phyloP scores from a whole-genome alignment of 2,329 filamentous ascomycete genomes.

The Herpotrichia juniperi region DNA sequence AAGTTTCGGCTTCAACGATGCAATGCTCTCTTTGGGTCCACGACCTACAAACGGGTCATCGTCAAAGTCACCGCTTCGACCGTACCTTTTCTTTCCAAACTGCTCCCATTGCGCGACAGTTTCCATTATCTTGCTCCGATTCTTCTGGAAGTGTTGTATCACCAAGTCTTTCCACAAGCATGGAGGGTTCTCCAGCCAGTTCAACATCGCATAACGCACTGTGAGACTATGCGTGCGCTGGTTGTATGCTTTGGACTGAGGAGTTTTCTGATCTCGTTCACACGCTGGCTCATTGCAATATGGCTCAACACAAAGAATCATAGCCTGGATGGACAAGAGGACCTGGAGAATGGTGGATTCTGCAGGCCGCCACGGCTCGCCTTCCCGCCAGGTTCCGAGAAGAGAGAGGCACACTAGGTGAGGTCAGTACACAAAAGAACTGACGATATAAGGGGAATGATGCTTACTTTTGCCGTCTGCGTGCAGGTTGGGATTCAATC shows the following conservation, averaged over 20 bases:
- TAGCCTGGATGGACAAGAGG: conserved; percentile 54
- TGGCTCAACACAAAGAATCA: conserved; percentile 62
- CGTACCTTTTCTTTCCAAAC: background rate
- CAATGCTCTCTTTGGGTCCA: background rate
- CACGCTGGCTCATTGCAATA: conserved; percentile 62
- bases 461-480: conserved; percentile 53
- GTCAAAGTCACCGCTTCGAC: background rate
- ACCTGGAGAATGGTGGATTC: conserved; percentile 46
- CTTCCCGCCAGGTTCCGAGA: conserved; percentile 56
- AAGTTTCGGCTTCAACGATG: conserved; percentile 9
- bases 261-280: conserved; percentile 11
- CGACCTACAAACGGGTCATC: background rate
- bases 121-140: conserved; percentile 28
- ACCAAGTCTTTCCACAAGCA: conserved; percentile 32
- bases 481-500: conserved; percentile 62
- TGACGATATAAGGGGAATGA: conserved; percentile 15
- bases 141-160: conserved; percentile 30
- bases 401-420: conserved; percentile 57
- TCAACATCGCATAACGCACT: conserved; percentile 38
- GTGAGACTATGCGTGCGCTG: conserved; percentile 29
- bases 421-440: conserved; percentile 1
- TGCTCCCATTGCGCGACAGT: conserved; percentile 26
- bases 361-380: conserved; percentile 52
- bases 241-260: conserved; percentile 35
- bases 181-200: conserved; percentile 33